These are phyloP conservation scores for Tricholoma saponaceum DNA, from an alignment of 768 basidiomycete species.

Conservation along the genomic window DNA sequence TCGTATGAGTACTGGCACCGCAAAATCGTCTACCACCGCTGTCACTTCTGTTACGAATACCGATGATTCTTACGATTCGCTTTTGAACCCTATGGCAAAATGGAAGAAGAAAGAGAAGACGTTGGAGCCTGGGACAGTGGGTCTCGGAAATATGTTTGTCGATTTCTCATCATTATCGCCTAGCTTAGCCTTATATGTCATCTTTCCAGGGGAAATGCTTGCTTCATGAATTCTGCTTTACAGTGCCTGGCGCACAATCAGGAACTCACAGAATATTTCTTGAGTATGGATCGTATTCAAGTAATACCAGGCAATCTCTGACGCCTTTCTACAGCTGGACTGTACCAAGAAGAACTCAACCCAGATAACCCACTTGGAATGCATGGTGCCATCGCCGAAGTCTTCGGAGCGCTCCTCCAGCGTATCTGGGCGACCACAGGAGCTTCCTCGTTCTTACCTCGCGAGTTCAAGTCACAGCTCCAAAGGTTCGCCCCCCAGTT, in stretches of 20 bases:
- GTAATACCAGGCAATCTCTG: slow-evolving; percentile 10
- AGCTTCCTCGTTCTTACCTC: slow-evolving; percentile 73
- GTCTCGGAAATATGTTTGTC: slow-evolving; percentile 82
- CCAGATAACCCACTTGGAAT: slow-evolving; percentile 97
- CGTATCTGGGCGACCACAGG: slow-evolving; percentile 73
- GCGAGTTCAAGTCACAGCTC: slow-evolving; percentile 90
- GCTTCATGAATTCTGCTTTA: slow-evolving; percentile 98
- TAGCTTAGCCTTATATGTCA: slow-evolving; percentile 7
- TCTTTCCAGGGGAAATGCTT: slow-evolving; percentile 79
- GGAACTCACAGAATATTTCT: slow-evolving; percentile 90
- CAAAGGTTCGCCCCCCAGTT: slow-evolving; percentile 95
- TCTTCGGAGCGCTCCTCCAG: slow-evolving; percentile 83
- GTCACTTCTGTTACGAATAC: slow-evolving; percentile 11
- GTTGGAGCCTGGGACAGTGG: slow-evolving; percentile 73
- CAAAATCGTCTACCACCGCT: slow-evolving; percentile 8
- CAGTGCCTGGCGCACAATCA: slow-evolving; percentile 93
- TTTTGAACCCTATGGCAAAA: slow-evolving; percentile 18
- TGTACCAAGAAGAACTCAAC: slow-evolving; percentile 86
- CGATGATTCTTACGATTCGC: slow-evolving; percentile 13
- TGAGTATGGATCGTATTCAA: slow-evolving; percentile 45
- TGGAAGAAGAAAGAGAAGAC: slow-evolving; percentile 34
- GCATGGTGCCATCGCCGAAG: slow-evolving; percentile 94
- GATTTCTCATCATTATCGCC: background rate
- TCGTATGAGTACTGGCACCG: slow-evolving; percentile 17
- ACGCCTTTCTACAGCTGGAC: slow-evolving; percentile 48